Base-by-base conservation (phyloP, 2,329 filamentous ascomycete genomes). In the Epichloe elymi region DNA sequence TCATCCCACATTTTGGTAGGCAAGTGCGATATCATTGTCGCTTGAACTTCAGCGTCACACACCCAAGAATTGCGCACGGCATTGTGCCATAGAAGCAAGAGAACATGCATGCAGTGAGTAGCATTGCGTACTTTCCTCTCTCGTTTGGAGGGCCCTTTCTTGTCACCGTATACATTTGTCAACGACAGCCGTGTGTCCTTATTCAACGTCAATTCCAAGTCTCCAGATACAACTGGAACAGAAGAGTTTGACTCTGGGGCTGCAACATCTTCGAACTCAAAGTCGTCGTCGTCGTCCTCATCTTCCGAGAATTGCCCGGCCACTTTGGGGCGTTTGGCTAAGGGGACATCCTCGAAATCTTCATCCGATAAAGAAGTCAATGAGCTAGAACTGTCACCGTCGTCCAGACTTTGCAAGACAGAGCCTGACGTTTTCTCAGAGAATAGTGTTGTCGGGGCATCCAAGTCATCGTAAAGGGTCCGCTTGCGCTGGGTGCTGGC, bases 61-160 rank as follows among this genome's bases (percentile, higher is more conserved):
- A 89, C 69, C 84, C 91, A 97, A 0, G 80, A 74, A 63, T 97
- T 96, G 41, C 87, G 80, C 14, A 93, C 68, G 0, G 87, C 79
- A 62, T 97, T 97, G 64, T 97, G 90, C 75, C 85, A 96, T 53
- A 98, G 76, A 15, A 98, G 71, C 49, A 82, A 79, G 63, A 94
- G 83, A 2, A 97, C 89, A 66, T 98, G 93, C 58, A 95, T 75
- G 58, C 87, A 86, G 66, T 98, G 93, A 0, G 88, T 89, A 3
- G 82, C 76, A 36, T 83, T 78, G 26, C 93, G 79, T 51, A 91
- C 85, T 54, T 82, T 78, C 48, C 88, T 80, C 62, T 96, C 88
- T 30, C 85, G 80, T 67, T 95, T 95, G 3, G 86, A 85, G 0
- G 87, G 86, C 0, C 88, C 90, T 63, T 91, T 95, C 67, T 88